Evolutionary conservation across 2,329 filamentous ascomycete species (phyloP).

Genomic region (Calonectria hawksworthii): DNA sequence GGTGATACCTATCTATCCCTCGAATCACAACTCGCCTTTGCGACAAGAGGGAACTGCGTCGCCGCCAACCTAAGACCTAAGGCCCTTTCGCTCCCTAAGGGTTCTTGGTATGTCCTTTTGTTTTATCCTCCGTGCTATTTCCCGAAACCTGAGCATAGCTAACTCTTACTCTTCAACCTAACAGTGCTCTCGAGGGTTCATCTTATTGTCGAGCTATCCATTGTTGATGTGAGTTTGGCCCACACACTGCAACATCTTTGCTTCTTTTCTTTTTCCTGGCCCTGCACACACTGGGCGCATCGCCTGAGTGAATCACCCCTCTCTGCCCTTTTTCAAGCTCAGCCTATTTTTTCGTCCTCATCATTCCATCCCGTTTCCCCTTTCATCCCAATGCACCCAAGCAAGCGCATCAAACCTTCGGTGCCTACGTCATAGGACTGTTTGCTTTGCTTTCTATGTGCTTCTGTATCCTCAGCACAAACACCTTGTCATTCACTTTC

Average conservation of each 20-base stretch:
- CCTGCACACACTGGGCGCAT: background rate
- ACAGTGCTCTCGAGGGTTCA: background rate
- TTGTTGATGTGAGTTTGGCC: conserved; percentile 4
- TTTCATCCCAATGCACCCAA: background rate
- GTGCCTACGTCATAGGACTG: background rate
- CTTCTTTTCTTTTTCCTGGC: background rate
- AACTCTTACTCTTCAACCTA: background rate
- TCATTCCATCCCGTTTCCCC: background rate
- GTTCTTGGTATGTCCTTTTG: background rate
- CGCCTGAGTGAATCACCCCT: background rate
- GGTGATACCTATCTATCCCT: background rate
- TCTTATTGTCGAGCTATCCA: background rate
- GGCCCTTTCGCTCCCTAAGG: background rate
- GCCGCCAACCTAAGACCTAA: background rate
- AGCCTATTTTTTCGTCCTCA: background rate
- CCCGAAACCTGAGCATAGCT: background rate
- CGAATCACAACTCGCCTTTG: background rate
- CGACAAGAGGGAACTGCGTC: background rate
- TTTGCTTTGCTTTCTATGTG: background rate
- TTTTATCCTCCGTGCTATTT: background rate
- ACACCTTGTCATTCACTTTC: background rate
- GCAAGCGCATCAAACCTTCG: background rate
- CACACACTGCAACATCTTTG: background rate
- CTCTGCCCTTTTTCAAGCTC: background rate
- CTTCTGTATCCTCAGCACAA: background rate